phyloP scores from a whole-genome alignment of 371 early-diverging fungal genomes.

The Circinella minor region DNA sequence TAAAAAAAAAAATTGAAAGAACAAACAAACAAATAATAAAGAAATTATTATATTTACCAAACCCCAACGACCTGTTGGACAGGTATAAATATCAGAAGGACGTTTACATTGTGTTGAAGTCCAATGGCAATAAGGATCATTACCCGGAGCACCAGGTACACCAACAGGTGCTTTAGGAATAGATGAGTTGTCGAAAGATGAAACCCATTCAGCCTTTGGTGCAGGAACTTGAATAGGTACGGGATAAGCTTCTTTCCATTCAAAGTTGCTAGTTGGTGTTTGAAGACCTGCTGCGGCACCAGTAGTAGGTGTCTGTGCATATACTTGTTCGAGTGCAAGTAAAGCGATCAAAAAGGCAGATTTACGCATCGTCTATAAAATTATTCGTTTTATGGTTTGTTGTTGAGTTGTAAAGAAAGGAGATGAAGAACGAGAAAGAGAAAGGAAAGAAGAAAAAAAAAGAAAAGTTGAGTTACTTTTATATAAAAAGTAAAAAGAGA shows the following conservation, averaged over 20 bases:
- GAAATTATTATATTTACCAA: conserved; percentile 29
- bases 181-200: conserved; percentile 13
- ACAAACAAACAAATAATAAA: background rate
- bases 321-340: conserved; percentile 10
- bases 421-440: conserved; percentile 4
- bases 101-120: conserved; percentile 56
- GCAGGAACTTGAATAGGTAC: conserved; percentile 18
- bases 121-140: conserved; percentile 61
- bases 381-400: background rate
- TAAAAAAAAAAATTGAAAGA: background rate
- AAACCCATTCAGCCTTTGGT: conserved; percentile 27
- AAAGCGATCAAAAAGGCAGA: conserved; percentile 8
- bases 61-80: conserved; percentile 60
- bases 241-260: conserved; percentile 28
- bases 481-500: background rate
- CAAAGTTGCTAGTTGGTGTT: conserved; percentile 22
- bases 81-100: conserved; percentile 51
- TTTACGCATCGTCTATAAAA: background rate
- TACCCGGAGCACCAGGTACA: conserved; percentile 3
- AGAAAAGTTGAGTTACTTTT: background rate
- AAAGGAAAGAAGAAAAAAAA: no score
- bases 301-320: conserved; percentile 9
- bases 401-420: background rate
- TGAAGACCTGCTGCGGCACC: conserved; percentile 10
- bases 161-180: conserved; percentile 25